phyloP scores from a whole-genome alignment of 345 rosid genomes.

The Carallia pectinifolia region DNA sequence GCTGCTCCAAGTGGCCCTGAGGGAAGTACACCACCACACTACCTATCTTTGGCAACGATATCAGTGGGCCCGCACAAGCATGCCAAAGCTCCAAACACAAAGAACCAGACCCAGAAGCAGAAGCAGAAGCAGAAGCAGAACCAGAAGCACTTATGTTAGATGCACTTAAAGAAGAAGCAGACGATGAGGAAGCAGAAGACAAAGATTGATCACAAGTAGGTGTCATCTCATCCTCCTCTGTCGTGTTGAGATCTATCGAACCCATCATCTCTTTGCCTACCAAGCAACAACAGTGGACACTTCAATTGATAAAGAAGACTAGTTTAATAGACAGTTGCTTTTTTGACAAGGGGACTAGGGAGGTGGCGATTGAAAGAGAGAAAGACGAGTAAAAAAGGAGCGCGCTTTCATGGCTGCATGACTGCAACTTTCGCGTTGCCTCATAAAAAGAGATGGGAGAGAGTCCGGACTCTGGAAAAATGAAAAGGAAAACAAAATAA shows the following conservation, averaged over 20 bases:
- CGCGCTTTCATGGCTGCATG: conserved; percentile 43
- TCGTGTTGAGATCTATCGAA: conserved; percentile 91
- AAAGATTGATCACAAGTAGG: conserved; percentile 57
- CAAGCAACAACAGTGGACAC: conserved; percentile 3
- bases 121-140: conserved; percentile 40
- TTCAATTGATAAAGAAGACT: not conserved
- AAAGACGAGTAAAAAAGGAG: not conserved
- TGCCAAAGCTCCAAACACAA: conserved; percentile 96
- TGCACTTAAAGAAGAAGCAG: conserved; percentile 50
- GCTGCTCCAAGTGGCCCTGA: conserved; percentile 91
- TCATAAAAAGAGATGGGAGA: conserved; percentile 11
- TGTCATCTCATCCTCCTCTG: conserved; percentile 75
- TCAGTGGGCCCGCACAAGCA: conserved; percentile 98
- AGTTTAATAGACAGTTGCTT: not conserved
- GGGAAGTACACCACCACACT: conserved; percentile 82
- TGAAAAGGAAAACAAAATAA: not conserved
- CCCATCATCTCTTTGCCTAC: conserved; percentile 55
- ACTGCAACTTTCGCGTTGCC: conserved; percentile 33
- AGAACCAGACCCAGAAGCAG: conserved; percentile 33
- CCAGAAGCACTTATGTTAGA: conserved; percentile 28
- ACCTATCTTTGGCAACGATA: conserved; percentile 83
- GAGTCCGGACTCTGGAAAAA: conserved; percentile 23
- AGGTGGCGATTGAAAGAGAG: not conserved
- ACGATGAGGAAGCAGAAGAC: conserved; percentile 49
- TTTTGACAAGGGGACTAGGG: not conserved